phyloP scores from a whole-genome alignment of 2,329 filamentous ascomycete species.

The Hypoxylon sp. region DNA sequence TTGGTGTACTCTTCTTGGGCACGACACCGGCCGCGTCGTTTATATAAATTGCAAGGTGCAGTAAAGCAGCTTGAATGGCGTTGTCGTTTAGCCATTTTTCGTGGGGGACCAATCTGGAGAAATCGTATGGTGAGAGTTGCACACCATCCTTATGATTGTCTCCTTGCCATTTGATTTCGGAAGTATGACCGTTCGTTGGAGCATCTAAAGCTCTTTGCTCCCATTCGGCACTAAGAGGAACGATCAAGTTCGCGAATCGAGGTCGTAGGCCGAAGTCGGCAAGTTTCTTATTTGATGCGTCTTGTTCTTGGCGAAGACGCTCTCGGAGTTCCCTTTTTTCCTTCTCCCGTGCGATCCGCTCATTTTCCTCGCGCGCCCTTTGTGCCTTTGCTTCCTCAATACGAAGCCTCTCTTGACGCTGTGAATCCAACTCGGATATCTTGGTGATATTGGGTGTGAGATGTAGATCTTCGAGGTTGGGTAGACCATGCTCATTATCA shows the following conservation, averaged over 20 bases:
- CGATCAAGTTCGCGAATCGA: conserved; percentile 40
- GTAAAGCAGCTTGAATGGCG: conserved; percentile 75
- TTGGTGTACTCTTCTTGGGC: conserved; percentile 63
- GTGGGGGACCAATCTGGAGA: conserved; percentile 68
- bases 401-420: conserved; percentile 33
- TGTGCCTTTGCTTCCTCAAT: conserved; percentile 27
- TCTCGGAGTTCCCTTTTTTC: conserved; percentile 12
- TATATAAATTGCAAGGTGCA: conserved; percentile 68
- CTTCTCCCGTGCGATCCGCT: conserved; percentile 25
- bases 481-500: conserved; percentile 41
- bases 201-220: conserved; percentile 37
- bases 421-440: conserved; percentile 30
- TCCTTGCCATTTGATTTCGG: conserved; percentile 42
- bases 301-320: conserved; percentile 19
- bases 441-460: conserved; percentile 31
- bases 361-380: conserved; percentile 8
- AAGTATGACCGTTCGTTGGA: conserved; percentile 11
- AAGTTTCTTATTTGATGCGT: conserved; percentile 28
- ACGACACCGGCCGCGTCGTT: conserved; percentile 67
- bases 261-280: conserved; percentile 42
- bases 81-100: conserved; percentile 81
- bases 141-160: conserved; percentile 58
- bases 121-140: conserved; percentile 68
- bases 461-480: conserved; percentile 33
- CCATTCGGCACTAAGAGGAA: conserved; percentile 42